Evolutionary conservation across 345 rosid genomes (phyloP).

Genomic region (Xanthoceras sorbifolium): DNA sequence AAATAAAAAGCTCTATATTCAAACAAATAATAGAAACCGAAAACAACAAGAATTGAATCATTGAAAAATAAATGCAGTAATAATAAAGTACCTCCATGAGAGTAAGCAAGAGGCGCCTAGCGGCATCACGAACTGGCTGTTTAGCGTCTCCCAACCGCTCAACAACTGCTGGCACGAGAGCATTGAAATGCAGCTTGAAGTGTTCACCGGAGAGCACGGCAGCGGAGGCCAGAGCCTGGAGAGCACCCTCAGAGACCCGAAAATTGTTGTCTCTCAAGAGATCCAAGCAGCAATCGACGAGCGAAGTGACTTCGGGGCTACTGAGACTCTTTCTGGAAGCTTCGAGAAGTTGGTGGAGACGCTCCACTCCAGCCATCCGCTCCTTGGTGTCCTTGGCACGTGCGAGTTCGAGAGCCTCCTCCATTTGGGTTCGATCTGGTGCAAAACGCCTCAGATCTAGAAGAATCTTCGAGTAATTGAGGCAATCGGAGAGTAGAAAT

Average conservation of each 20-base stretch:
- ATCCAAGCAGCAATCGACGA: slow-evolving; percentile 95
- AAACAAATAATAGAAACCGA: not conserved
- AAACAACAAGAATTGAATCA: not conserved
- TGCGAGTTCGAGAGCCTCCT: slow-evolving; percentile 94
- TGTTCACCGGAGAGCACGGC: slow-evolving; percentile 96
- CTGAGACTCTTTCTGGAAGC: slow-evolving; percentile 75
- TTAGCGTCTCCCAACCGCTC: slow-evolving; percentile 90
- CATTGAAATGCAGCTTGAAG: slow-evolving; percentile 89
- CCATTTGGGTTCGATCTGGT: slow-evolving; percentile 71
- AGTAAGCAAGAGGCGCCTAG: slow-evolving; percentile 86
- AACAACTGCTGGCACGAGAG: slow-evolving; percentile 89
- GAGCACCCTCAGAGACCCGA: slow-evolving; percentile 89
- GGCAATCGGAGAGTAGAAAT: not conserved
- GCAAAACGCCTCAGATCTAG: slow-evolving; percentile 47
- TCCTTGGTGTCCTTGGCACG: slow-evolving; percentile 99
- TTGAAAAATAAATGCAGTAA: not conserved
- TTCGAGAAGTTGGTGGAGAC: slow-evolving; percentile 86
- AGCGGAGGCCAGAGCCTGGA: slow-evolving; percentile 95
- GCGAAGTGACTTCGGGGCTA: slow-evolving; percentile 73
- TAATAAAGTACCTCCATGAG: slow-evolving; percentile 81
- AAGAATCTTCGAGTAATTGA: slow-evolving; percentile 11
- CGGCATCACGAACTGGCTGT: slow-evolving; percentile 96
- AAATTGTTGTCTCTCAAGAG: slow-evolving; percentile 95
- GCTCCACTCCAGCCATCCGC: slow-evolving; percentile 99
- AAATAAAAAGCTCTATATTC: not conserved